These are phyloP conservation scores for Pleurotus cornucopiae DNA, from an alignment of 768 basidiomycete species.

Conservation along the genomic window DNA sequence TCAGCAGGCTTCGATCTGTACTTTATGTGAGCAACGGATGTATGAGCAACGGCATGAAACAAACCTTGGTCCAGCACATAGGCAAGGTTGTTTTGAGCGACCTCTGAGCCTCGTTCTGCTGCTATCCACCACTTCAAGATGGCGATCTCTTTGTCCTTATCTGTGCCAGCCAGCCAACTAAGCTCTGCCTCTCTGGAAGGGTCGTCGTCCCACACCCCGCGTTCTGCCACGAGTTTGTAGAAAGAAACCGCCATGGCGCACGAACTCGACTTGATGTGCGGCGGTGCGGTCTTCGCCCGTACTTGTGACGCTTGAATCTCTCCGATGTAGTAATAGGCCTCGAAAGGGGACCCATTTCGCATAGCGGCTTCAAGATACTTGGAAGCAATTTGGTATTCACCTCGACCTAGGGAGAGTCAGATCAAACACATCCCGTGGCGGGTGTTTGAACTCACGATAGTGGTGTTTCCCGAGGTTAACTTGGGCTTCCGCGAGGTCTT, in stretches of 20 bases:
- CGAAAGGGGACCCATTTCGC: conserved; percentile 85
- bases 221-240: conserved; percentile 89
- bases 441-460: conserved; percentile 39
- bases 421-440: not conserved
- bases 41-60: conserved; percentile 14
- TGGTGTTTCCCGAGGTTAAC: conserved; percentile 86
- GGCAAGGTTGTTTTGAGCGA: conserved; percentile 93
- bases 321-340: conserved; percentile 92
- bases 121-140: conserved; percentile 95
- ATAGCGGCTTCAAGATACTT: conserved; percentile 83
- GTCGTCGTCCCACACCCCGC: conserved; percentile 84
- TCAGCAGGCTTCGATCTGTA: conserved; percentile 67
- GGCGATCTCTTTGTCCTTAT: conserved; percentile 74
- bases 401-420: conserved; percentile 48
- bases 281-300: conserved; percentile 34
- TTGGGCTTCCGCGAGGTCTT: conserved; percentile 89
- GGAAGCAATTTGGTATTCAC: conserved; percentile 63
- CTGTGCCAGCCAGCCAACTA: conserved; percentile 66
- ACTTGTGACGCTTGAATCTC: conserved; percentile 68
- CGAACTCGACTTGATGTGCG: conserved; percentile 57
- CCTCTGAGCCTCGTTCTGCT: conserved; percentile 87
- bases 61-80: conserved; percentile 88
- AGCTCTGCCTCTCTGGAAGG: conserved; percentile 77
- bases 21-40: not conserved
- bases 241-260: conserved; percentile 91